A percentile compares a stretch with the other conserved stretches of the same genome.
Conservation (phyloP, 2,329 filamentous ascomycete genomes). For the Fusarium napiforme region DNA sequence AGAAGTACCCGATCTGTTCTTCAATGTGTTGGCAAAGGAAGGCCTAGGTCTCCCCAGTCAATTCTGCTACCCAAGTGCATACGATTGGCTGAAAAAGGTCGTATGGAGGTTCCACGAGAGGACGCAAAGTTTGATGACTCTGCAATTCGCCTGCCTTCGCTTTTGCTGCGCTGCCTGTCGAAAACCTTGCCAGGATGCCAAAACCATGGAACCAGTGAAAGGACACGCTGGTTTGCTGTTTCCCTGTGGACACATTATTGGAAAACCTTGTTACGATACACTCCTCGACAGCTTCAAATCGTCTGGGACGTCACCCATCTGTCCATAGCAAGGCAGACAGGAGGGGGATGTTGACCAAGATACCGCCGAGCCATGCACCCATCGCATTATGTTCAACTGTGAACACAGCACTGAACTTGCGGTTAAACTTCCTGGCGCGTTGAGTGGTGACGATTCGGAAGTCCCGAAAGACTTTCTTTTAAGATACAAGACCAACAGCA, state of each 20-base stretch:
- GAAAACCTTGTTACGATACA: slow-evolving; percentile 20
- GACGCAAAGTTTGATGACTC: not conserved
- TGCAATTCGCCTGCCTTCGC: slow-evolving; percentile 28
- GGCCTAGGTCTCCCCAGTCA: slow-evolving; percentile 32
- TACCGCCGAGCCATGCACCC: slow-evolving; percentile 4
- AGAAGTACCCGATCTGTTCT: slow-evolving; percentile 6
- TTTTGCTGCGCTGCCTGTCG: slow-evolving; percentile 28
- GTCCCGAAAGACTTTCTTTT: slow-evolving; percentile 6
- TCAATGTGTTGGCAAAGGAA: not conserved
- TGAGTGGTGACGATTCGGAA: not conserved
- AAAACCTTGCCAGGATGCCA: slow-evolving; percentile 16
- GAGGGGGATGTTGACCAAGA: slow-evolving; percentile 12
- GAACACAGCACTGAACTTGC: slow-evolving; percentile 4
- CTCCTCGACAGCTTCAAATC: not conserved
- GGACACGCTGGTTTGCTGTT: slow-evolving; percentile 11
- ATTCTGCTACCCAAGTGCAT: slow-evolving; percentile 12
- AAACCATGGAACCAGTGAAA: not conserved
- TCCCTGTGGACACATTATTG: slow-evolving; percentile 40
- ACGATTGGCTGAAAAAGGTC: slow-evolving; percentile 2
- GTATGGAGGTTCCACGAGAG: not conserved
- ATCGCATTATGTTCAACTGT: slow-evolving; percentile 33
- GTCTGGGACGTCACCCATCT: not conserved
- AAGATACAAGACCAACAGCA: not conserved
- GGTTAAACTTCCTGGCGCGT: not conserved
- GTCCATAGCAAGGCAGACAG: slow-evolving; percentile 31